Evolutionary conservation across 352 stramenopile genomes (phyloP).

Genomic region (Phytophthora cryptogea): DNA sequence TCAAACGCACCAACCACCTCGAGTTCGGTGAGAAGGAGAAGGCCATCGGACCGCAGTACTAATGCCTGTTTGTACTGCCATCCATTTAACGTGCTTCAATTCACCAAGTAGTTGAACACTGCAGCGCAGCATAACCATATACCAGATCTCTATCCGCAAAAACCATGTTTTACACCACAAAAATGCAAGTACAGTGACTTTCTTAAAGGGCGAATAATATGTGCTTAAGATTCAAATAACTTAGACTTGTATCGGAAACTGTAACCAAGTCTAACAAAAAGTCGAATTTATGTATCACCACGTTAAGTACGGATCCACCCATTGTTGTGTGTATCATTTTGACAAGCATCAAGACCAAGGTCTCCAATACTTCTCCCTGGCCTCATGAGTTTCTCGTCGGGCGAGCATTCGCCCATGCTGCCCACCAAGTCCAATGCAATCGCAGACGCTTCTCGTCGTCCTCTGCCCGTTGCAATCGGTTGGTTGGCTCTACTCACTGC

Average conservation of each 20-base stretch:
- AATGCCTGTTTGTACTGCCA: background rate
- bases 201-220: no score
- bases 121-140: no score
- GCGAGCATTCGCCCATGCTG: slow-evolving; percentile 37
- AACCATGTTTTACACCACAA: no score
- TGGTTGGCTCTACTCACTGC: slow-evolving; percentile 29
- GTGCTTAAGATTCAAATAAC: no score
- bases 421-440: slow-evolving; percentile 8
- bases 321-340: background rate
- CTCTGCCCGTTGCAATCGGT: slow-evolving; percentile 29
- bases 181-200: no score
- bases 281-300: no score
- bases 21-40: background rate
- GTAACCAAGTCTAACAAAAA: no score
- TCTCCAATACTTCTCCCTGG: background rate
- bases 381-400: slow-evolving; percentile 8
- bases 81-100: no score
- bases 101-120: no score
- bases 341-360: slow-evolving; percentile 19
- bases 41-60: background rate
- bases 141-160: no score
- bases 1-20: background rate
- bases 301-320: background rate
- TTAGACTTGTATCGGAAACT: no score
- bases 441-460: slow-evolving; percentile 4